These are phyloP conservation scores for Colletotrichum sansevieriae DNA, from an alignment of 2,329 filamentous ascomycete genomes.

Conservation along the genomic window DNA sequence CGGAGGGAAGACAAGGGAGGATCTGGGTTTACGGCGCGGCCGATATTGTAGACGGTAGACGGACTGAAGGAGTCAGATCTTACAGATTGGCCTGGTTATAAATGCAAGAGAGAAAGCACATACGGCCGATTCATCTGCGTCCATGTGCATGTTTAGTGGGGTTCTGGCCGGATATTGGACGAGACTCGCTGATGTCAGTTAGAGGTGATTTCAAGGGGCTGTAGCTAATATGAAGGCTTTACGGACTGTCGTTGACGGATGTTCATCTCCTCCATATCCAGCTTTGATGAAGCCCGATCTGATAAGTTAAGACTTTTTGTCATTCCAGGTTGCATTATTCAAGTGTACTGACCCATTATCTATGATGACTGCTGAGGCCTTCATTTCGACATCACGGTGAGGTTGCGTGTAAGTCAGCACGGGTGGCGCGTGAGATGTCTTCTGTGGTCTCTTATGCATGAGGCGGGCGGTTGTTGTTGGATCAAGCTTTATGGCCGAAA, in stretches of 20 bases:
- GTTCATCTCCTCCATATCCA: constrained; percentile 9
- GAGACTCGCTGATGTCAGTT: not conserved
- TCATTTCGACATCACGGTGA: too few relatives aligned
- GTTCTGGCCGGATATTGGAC: constrained; percentile 24
- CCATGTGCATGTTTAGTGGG: not conserved
- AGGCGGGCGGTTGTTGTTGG: too few relatives aligned
- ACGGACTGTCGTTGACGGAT: constrained; percentile 19
- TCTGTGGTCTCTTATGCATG: too few relatives aligned
- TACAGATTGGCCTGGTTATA: rapidly evolving
- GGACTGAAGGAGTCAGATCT: not conserved
- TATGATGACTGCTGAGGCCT: not conserved
- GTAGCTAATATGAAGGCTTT: not conserved
- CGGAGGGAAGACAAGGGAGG: not conserved
- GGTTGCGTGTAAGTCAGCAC: too few relatives aligned
- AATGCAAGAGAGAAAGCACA: not conserved
- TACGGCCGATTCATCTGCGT: constrained; percentile 12
- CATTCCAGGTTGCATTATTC: too few relatives aligned
- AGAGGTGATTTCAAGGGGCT: not conserved
- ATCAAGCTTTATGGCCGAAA: too few relatives aligned
- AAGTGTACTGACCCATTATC: not conserved
- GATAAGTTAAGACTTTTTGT: not conserved
- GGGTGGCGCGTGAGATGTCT: too few relatives aligned
- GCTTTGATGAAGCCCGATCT: constrained; percentile 26
- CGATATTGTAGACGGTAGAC: constrained; percentile 12
- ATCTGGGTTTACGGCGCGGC: constrained; percentile 13